Percentiles rank a stretch among this genome's conserved stretches.
These are phyloP conservation scores for Francoa sonchifolia DNA, from an alignment of 441 rosid genomes.

Conservation along the genomic window DNA sequence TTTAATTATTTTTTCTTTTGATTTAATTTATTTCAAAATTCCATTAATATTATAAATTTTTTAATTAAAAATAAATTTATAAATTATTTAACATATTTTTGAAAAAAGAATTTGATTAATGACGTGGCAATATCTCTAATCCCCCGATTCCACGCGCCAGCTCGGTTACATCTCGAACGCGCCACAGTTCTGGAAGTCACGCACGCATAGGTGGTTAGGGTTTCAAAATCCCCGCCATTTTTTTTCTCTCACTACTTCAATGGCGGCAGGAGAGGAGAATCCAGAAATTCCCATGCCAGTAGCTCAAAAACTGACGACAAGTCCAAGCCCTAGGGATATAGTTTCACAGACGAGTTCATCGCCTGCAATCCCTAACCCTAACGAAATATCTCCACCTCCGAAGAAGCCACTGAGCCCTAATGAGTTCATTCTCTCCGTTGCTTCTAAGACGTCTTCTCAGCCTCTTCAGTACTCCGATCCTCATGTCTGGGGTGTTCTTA, in stretches of 20 bases:
- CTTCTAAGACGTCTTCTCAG: slow-evolving; percentile 54
- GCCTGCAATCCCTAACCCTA: slow-evolving; percentile 12
- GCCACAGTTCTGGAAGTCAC: no score
- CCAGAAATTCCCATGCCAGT: slow-evolving; percentile 11
- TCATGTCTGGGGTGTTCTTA: slow-evolving; percentile 82
- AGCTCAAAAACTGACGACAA: slow-evolving; percentile 18
- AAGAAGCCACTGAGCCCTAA: slow-evolving; percentile 28
- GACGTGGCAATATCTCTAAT: no score
- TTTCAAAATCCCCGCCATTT: slow-evolving; percentile 43
- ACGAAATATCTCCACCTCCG: slow-evolving; percentile 23
- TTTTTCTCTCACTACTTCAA: slow-evolving; percentile 15
- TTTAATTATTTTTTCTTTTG: no score
- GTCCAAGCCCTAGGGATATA: slow-evolving; percentile 11
- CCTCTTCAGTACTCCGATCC: slow-evolving; percentile 57
- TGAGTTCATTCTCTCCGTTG: slow-evolving; percentile 44
- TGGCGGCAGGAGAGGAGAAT: slow-evolving; percentile 31
- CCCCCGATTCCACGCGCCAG: no score
- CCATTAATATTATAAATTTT: no score
- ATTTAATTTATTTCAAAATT: no score
- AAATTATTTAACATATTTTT: no score
- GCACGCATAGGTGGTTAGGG: slow-evolving; percentile 32
- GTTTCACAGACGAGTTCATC: slow-evolving; percentile 25
- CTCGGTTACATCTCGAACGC: no score
- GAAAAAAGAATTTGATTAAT: no score
- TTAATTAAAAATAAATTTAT: no score